These are phyloP conservation scores for Phytophthora sp. DNA, from an alignment of 352 stramenopile species.

Conservation along the genomic window DNA sequence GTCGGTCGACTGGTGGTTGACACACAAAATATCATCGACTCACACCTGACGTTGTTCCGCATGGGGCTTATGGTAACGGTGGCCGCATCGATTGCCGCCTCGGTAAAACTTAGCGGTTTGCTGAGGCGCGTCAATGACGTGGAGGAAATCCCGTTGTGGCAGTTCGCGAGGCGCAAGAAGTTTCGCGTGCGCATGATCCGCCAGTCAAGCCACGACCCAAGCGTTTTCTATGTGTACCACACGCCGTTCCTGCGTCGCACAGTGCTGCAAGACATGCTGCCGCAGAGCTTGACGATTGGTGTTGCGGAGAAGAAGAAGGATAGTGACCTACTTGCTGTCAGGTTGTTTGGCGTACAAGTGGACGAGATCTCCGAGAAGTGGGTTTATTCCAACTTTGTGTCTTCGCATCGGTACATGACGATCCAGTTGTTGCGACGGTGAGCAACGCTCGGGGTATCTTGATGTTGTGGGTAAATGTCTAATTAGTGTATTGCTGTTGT, in stretches of 20 bases:
- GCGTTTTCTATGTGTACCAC: constrained; percentile 85
- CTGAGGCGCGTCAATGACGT: constrained; percentile 58
- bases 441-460: constrained; percentile 16
- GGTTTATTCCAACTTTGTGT: constrained; percentile 72
- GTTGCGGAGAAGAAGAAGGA: constrained; percentile 10
- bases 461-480: background rate
- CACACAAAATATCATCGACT: constrained; percentile 62
- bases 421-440: constrained; percentile 66
- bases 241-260: constrained; percentile 69
- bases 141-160: constrained; percentile 67
- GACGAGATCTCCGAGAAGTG: constrained; percentile 74
- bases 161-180: constrained; percentile 72
- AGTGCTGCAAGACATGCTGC: constrained; percentile 65
- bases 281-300: constrained; percentile 27
- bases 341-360: constrained; percentile 76
- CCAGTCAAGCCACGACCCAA: constrained; percentile 70
- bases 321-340: constrained; percentile 61
- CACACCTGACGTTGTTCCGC: constrained; percentile 73
- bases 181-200: constrained; percentile 74
- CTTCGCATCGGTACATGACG: constrained; percentile 66
- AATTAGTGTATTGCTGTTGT: background rate
- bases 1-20: constrained; percentile 43
- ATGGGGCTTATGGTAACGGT: constrained; percentile 55
- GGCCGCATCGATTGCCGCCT: constrained; percentile 45
- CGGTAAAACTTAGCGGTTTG: constrained; percentile 62